Evolutionary conservation across 1,139 yeast species (phyloP).

Genomic region (Hemisphaericaspora xylofermentans): DNA sequence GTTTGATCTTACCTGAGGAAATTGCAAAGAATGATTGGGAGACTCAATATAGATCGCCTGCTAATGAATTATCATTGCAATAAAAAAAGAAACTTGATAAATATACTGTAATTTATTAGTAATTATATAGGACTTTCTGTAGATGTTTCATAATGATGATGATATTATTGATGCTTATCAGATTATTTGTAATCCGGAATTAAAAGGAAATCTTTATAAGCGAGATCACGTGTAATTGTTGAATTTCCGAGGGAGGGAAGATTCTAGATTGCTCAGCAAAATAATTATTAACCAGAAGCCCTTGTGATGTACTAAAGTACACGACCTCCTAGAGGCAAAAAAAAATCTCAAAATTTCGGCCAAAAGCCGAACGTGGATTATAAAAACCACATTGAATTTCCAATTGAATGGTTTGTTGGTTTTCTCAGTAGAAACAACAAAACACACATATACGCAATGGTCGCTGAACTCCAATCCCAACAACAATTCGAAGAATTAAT

Average conservation of each 20-base stretch:
- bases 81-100: too few species aligned
- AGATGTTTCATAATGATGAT: too few species aligned
- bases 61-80: constrained; percentile 8
- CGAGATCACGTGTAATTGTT: background rate
- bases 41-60: constrained; percentile 13
- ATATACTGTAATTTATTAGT: background rate
- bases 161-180: too few species aligned
- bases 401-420: background rate
- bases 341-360: background rate
- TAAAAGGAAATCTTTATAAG: too few species aligned
- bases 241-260: background rate
- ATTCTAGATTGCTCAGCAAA: background rate
- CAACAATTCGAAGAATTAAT: constrained; percentile 66
- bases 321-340: background rate
- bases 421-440: background rate
- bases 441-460: constrained; percentile 30
- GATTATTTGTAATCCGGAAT: background rate
- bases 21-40: constrained; percentile 18
- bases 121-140: background rate
- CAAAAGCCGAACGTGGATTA: too few species aligned
- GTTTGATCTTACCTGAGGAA: constrained; percentile 14
- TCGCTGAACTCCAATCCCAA: constrained; percentile 38
- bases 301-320: too few species aligned
- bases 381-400: background rate
- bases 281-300: too few species aligned